phyloP scores from a whole-genome alignment of 2,329 filamentous ascomycete species.

The Ceratocystis cacaofunesta region DNA sequence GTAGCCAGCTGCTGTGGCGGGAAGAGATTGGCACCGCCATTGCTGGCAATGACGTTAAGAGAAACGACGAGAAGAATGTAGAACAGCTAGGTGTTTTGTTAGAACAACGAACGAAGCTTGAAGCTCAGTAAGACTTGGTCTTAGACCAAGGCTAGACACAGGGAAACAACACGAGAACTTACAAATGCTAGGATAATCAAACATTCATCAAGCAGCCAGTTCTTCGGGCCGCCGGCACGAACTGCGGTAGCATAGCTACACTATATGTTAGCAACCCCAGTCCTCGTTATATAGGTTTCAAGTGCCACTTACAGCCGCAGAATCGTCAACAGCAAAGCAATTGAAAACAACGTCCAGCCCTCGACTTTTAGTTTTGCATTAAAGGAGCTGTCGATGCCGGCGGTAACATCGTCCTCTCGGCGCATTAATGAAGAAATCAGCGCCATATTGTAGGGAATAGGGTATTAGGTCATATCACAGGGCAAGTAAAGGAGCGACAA shows the following conservation, averaged over 20 bases:
- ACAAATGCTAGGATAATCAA: slow-evolving; percentile 14
- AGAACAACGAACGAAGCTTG: background rate
- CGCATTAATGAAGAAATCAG: background rate
- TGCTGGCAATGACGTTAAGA: slow-evolving; percentile 9
- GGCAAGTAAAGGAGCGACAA: background rate
- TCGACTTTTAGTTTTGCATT: slow-evolving; percentile 10
- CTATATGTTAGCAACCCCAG: background rate
- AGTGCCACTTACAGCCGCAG: slow-evolving; percentile 11
- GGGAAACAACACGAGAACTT: background rate
- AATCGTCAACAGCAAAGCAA: slow-evolving; percentile 12
- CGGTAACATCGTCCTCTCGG: slow-evolving; percentile 12
- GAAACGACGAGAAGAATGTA: slow-evolving; percentile 30
- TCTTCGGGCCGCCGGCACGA: slow-evolving; percentile 13
- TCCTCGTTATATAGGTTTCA: background rate
- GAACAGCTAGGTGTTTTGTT: slow-evolving; percentile 19
- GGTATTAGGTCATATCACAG: background rate
- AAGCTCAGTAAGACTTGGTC: background rate
- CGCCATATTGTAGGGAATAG: background rate
- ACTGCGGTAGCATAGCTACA: slow-evolving; percentile 13
- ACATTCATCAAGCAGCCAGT: slow-evolving; percentile 17
- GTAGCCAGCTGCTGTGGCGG: slow-evolving; percentile 14
- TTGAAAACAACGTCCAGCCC: slow-evolving; percentile 15
- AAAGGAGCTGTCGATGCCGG: slow-evolving; percentile 13
- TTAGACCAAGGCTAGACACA: background rate
- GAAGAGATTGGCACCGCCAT: slow-evolving; percentile 15